These are phyloP conservation scores for Eucalyptus shirleyi DNA, from an alignment of 345 rosid species.

Conservation along the genomic window DNA sequence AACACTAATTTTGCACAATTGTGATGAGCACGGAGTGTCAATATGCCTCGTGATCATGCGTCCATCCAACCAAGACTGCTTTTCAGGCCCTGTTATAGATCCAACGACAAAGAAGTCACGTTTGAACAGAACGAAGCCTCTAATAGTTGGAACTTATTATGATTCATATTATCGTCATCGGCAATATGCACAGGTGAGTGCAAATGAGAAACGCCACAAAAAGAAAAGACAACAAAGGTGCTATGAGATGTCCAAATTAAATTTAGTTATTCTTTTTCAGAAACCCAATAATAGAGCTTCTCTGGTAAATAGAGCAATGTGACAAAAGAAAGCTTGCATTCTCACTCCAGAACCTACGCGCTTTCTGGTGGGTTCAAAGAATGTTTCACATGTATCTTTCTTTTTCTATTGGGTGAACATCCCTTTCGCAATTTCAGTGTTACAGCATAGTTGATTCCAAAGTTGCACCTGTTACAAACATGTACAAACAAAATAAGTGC, in stretches of 20 bases:
- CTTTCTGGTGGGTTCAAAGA: background rate
- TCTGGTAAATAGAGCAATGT: background rate
- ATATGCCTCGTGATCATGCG: background rate
- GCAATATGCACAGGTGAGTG: background rate
- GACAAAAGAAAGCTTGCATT: background rate
- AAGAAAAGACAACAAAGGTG: background rate
- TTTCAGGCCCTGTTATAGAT: background rate
- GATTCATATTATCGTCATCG: background rate
- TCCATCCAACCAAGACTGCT: background rate
- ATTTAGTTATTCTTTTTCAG: background rate
- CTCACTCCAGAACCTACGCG: background rate
- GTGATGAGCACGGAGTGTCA: background rate
- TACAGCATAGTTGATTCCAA: background rate
- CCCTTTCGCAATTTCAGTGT: background rate
- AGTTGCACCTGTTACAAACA: background rate
- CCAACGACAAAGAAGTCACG: background rate
- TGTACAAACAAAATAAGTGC: background rate
- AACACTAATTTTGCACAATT: background rate
- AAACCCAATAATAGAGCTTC: background rate
- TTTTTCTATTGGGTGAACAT: background rate
- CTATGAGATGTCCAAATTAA: background rate
- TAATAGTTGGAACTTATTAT: background rate
- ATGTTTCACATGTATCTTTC: background rate
- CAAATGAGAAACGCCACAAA: background rate
- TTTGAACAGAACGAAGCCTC: background rate